Percentiles rank a stretch among this genome's conserved stretches.
Conservation (phyloP, 176 grass and related monocot species). For the Dactylis glomerata region DNA sequence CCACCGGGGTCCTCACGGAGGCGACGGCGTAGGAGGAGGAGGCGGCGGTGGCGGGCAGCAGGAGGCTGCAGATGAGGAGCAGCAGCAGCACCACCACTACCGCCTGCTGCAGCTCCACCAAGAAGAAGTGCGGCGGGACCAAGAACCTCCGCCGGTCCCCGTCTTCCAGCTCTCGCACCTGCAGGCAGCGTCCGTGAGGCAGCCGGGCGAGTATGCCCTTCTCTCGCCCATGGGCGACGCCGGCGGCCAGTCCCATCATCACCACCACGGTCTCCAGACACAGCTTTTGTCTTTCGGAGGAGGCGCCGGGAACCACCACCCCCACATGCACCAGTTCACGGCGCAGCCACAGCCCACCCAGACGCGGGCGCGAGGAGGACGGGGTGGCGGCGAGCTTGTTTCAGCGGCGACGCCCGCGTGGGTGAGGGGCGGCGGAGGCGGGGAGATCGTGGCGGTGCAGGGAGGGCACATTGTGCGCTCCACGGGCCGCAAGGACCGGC, state of each 20-base stretch:
- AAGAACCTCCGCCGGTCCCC: slow-evolving; percentile 21
- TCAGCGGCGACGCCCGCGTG: slow-evolving; percentile 10
- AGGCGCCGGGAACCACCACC: background rate
- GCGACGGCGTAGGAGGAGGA: slow-evolving; percentile 34
- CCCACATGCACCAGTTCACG: slow-evolving; percentile 51
- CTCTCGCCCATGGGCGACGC: slow-evolving; percentile 63
- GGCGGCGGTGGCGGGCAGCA: background rate
- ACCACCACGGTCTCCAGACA: slow-evolving; percentile 55
- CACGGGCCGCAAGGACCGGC: slow-evolving; percentile 89
- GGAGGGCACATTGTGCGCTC: slow-evolving; percentile 95
- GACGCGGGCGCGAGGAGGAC: slow-evolving; percentile 20
- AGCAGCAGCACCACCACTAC: slow-evolving; percentile 19
- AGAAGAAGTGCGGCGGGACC: slow-evolving; percentile 27
- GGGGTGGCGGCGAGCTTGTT: slow-evolving; percentile 39
- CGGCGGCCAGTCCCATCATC: slow-evolving; percentile 46
- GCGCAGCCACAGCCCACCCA: slow-evolving; percentile 26
- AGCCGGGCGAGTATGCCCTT: slow-evolving; percentile 69
- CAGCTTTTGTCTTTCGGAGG: slow-evolving; percentile 51
- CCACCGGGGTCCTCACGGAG: slow-evolving; percentile 50
- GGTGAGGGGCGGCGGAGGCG: slow-evolving; percentile 42
- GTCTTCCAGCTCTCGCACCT: slow-evolving; percentile 50
- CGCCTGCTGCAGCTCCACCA: slow-evolving; percentile 41
- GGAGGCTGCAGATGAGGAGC: slow-evolving; percentile 33
- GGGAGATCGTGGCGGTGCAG: slow-evolving; percentile 89
- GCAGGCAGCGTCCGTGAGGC: slow-evolving; percentile 49